These are phyloP conservation scores for Kodamaea restingae DNA, from an alignment of 805 yeast species.

Conservation along the genomic window DNA sequence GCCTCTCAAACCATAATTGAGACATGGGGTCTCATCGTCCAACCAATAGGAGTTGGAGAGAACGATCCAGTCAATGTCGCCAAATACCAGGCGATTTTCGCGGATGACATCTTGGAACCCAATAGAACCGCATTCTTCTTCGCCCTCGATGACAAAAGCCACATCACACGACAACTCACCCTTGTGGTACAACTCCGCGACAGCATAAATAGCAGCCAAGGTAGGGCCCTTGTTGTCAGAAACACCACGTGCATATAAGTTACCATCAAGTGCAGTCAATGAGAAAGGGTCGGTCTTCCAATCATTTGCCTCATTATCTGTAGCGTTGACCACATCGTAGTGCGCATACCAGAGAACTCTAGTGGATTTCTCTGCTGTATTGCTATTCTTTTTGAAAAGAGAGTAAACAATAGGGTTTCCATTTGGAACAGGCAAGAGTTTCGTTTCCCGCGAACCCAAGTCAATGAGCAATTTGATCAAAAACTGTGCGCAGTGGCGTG, in stretches of 20 bases:
- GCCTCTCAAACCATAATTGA: slow-evolving; percentile 93
- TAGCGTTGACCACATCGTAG: slow-evolving; percentile 89
- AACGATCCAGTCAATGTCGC: slow-evolving; percentile 81
- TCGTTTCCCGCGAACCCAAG: slow-evolving; percentile 67
- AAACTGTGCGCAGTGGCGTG: slow-evolving; percentile 81
- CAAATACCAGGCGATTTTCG: slow-evolving; percentile 50
- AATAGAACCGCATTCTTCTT: slow-evolving; percentile 88
- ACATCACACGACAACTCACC: slow-evolving; percentile 63
- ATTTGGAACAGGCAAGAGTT: slow-evolving; percentile 65
- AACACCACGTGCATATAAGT: slow-evolving; percentile 85
- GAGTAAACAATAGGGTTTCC: slow-evolving; percentile 88
- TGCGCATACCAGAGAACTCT: slow-evolving; percentile 89
- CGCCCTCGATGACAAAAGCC: slow-evolving; percentile 86
- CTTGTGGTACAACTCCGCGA: slow-evolving; percentile 59
- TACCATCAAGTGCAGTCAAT: slow-evolving; percentile 76
- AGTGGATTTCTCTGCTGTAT: slow-evolving; percentile 4
- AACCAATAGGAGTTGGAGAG: slow-evolving; percentile 93
- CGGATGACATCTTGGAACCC: slow-evolving; percentile 74
- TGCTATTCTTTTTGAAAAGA: slow-evolving; percentile 49
- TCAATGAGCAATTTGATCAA: slow-evolving; percentile 56
- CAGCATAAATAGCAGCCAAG: slow-evolving; percentile 81
- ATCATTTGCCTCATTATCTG: slow-evolving; percentile 39
- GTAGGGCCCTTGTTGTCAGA: slow-evolving; percentile 95
- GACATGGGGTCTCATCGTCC: slow-evolving; percentile 82
- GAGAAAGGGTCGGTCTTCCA: slow-evolving; percentile 83